These are phyloP conservation scores for Amanita fuliginea DNA, from an alignment of 768 basidiomycete species.

Conservation along the genomic window DNA sequence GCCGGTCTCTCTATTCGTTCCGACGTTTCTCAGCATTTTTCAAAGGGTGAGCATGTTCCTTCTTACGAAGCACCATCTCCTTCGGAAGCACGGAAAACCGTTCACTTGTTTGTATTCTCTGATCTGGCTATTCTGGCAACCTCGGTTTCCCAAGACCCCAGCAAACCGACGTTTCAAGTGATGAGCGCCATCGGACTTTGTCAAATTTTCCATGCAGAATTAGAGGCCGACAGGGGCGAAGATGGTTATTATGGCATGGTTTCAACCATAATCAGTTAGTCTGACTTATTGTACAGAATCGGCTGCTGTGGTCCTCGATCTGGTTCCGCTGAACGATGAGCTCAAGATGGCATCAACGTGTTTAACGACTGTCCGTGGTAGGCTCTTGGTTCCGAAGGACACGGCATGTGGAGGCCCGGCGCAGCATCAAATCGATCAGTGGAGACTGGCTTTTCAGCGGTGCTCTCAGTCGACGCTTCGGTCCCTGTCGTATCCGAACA, in stretches of 20 bases:
- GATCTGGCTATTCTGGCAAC: slow-evolving; percentile 57
- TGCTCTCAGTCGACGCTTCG: slow-evolving; percentile 39
- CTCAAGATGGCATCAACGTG: slow-evolving; percentile 3
- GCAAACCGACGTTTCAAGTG: slow-evolving; percentile 15
- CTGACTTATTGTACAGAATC: not conserved
- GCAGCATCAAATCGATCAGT: slow-evolving; percentile 16
- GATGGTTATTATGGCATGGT: not conserved
- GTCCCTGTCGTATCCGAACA: slow-evolving; percentile 15
- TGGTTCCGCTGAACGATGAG: slow-evolving; percentile 2
- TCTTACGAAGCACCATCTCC: not conserved
- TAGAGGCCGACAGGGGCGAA: not conserved
- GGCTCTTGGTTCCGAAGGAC: not conserved
- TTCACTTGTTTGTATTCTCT: slow-evolving; percentile 41
- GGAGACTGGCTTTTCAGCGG: slow-evolving; percentile 43
- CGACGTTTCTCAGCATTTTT: not conserved
- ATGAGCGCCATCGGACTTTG: slow-evolving; percentile 27
- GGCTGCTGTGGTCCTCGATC: slow-evolving; percentile 1
- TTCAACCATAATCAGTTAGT: no score
- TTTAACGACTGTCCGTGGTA: slow-evolving; percentile 1
- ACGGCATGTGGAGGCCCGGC: not conserved
- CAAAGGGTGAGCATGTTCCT: not conserved
- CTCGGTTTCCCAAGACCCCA: slow-evolving; percentile 13
- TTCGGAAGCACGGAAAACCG: not conserved
- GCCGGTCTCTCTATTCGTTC: slow-evolving; percentile 5
- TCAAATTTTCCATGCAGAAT: slow-evolving; percentile 29